Evolutionary conservation across 176 grass and related monocot species (phyloP).

Genomic region (Musa schizocarpa): DNA sequence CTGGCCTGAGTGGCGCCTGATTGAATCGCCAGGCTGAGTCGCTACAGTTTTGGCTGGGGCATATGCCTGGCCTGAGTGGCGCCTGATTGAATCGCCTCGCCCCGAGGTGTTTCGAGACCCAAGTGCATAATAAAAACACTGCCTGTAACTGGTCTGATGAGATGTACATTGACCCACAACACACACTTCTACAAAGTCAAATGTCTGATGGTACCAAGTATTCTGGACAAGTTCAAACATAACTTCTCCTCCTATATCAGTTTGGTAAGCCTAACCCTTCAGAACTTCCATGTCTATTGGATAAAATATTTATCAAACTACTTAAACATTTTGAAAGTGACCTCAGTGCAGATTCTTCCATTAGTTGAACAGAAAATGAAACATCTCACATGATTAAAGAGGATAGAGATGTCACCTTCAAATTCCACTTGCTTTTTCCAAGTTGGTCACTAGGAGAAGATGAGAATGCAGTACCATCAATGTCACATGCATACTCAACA

Average conservation of each 20-base stretch:
- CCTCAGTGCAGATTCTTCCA: neutral
- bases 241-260: neutral
- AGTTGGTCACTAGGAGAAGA: conserved; percentile 69
- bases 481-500: conserved; percentile 96
- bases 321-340: neutral
- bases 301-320: neutral
- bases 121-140: too few species aligned
- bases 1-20: too few species aligned
- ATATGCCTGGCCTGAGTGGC: too few species aligned
- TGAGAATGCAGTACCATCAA: conserved; percentile 97
- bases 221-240: neutral
- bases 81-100: too few species aligned
- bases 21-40: too few species aligned
- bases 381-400: neutral
- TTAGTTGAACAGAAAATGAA: neutral
- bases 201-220: too few species aligned
- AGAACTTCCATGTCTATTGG: neutral
- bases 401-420: conserved; percentile 47
- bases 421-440: conserved; percentile 91
- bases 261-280: neutral
- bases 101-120: too few species aligned
- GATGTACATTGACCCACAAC: too few species aligned
- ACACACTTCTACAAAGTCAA: too few species aligned
- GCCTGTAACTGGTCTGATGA: too few species aligned
- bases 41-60: too few species aligned